A percentile compares a stretch with the other conserved stretches of the same genome.
These are phyloP conservation scores for Zopfia rhizophila DNA, from an alignment of 2,329 filamentous ascomycete species.

Conservation along the genomic window DNA sequence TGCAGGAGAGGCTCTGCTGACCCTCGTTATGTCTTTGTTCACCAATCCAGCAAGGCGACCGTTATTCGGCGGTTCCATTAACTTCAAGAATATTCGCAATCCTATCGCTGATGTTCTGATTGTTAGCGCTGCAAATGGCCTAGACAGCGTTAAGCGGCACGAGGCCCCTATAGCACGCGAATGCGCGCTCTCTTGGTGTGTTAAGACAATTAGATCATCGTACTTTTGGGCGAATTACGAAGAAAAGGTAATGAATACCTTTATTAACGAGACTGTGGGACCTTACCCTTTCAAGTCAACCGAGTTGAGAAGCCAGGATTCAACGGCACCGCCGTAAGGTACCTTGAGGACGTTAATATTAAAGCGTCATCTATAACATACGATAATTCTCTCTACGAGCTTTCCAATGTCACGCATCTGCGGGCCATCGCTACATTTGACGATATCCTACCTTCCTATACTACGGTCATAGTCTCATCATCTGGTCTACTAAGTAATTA, in stretches of 20 bases:
- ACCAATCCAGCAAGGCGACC: not conserved
- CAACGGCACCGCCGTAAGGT: too few relatives aligned
- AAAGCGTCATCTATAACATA: not conserved
- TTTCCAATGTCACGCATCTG: conserved; percentile 18
- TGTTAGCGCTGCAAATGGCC: conserved; percentile 1
- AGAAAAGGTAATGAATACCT: conserved; percentile 24
- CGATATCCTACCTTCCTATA: conserved; percentile 32
- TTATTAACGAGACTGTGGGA: conserved; percentile 16
- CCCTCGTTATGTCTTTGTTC: conserved; percentile 24
- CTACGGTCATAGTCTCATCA: too few relatives aligned
- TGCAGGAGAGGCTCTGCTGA: conserved; percentile 23
- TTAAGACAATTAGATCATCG: conserved; percentile 35
- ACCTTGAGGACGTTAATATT: conserved; percentile 25
- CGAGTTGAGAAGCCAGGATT: not conserved
- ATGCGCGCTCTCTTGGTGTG: conserved; percentile 42
- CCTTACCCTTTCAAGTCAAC: conserved; percentile 24
- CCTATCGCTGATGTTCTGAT: conserved; percentile 31
- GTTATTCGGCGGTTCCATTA: conserved; percentile 28
- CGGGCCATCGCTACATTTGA: conserved; percentile 23
- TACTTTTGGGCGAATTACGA: conserved; percentile 30
- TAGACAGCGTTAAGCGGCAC: too few relatives aligned
- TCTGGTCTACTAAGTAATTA: too few relatives aligned
- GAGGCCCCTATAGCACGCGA: too few relatives aligned
- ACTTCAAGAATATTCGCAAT: conserved; percentile 31
- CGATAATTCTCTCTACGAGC: conserved; percentile 6